phyloP scores from a whole-genome alignment of 768 basidiomycete genomes.

The Pleurotus ostreatus region DNA sequence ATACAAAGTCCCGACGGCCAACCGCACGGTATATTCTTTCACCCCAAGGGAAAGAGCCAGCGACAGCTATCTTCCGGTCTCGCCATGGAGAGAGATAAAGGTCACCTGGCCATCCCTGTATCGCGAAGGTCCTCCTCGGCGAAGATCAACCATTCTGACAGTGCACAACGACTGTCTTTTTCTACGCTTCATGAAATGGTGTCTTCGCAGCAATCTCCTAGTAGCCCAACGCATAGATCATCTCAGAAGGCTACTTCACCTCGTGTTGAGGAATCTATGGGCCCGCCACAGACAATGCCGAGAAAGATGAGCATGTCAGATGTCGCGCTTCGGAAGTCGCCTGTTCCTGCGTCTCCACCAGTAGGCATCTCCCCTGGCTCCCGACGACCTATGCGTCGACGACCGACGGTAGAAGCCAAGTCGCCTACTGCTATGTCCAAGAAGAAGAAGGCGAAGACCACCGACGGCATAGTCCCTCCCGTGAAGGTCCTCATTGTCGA shows the following conservation, averaged over 20 bases:
- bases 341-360: conserved; percentile 15
- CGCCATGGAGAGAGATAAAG: conserved; percentile 45
- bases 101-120: conserved; percentile 25
- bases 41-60: conserved; percentile 42
- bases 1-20: conserved; percentile 93
- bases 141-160: neutral
- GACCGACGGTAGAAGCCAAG: conserved; percentile 21
- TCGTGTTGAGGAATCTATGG: conserved; percentile 1
- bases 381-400: conserved; percentile 14
- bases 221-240: neutral
- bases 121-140: conserved; percentile 20
- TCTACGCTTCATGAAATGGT: conserved; percentile 28
- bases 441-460: conserved; percentile 49
- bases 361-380: neutral
- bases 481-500: conserved; percentile 98
- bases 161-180: conserved; percentile 18
- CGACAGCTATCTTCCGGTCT: conserved; percentile 30
- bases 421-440: conserved; percentile 34
- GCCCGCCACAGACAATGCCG: neutral
- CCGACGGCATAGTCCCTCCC: conserved; percentile 84
- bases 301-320: conserved; percentile 7
- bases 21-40: conserved; percentile 95
- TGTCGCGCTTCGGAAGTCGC: conserved; percentile 1
- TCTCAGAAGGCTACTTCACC: conserved; percentile 2
- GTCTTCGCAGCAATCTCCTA: conserved; percentile 12